Conservation (phyloP, 345 rosid genomes). For the Salix dunnii region DNA sequence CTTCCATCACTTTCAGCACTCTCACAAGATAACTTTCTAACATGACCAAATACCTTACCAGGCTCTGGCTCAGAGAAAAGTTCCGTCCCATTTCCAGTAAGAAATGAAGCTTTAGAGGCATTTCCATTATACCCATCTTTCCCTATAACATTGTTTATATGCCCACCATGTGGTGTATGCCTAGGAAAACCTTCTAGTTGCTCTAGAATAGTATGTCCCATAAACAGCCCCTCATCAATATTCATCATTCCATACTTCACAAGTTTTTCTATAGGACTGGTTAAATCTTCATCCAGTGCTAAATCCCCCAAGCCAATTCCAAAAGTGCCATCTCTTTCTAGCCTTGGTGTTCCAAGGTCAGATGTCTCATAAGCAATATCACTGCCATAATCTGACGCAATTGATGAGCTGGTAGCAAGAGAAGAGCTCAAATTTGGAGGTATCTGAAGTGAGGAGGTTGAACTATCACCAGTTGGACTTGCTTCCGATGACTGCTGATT, state of each 20-base stretch:
- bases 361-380: conserved; percentile 92
- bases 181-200: conserved; percentile 83
- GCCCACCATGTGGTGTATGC: conserved; percentile 54
- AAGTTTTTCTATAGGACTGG: conserved; percentile 81
- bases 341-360: conserved; percentile 78
- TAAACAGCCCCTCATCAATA: conserved; percentile 90
- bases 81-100: conserved; percentile 50
- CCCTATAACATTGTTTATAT: conserved; percentile 40
- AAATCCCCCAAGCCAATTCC: conserved; percentile 69
- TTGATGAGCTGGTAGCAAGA: conserved; percentile 55
- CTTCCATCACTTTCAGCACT: conserved; percentile 69
- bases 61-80: conserved; percentile 60
- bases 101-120: conserved; percentile 45
- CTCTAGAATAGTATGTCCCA: conserved; percentile 92
- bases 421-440: conserved; percentile 52
- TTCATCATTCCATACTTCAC: conserved; percentile 83
- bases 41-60: conserved; percentile 50
- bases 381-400: conserved; percentile 90
- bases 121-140: conserved; percentile 55
- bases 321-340: conserved; percentile 61
- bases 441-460: conserved; percentile 39
- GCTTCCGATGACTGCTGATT: conserved; percentile 52
- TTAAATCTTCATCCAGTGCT: conserved; percentile 66
- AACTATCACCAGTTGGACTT: conserved; percentile 38
- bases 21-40: conserved; percentile 63